phyloP scores from a whole-genome alignment of 1,139 yeast genomes.

The Diutina pseudorugosa region DNA sequence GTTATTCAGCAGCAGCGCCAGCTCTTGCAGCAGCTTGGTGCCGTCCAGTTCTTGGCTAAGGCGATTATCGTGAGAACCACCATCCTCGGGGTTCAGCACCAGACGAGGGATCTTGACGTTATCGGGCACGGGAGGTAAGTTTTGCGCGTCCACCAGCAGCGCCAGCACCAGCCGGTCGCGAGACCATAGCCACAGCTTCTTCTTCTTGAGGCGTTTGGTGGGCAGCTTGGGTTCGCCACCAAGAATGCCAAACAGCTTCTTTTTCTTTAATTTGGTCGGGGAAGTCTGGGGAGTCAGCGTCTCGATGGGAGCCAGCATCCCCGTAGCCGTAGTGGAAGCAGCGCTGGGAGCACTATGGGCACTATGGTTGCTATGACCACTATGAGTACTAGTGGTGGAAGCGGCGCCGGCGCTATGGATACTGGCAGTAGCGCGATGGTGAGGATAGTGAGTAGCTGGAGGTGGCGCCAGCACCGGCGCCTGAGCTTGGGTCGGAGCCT shows the following conservation, averaged over 20 bases:
- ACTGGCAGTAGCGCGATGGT: not conserved
- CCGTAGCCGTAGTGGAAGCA: too few species aligned
- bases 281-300: not conserved
- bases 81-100: constrained; percentile 3
- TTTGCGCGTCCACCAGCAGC: not conserved
- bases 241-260: constrained; percentile 16
- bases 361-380: not conserved
- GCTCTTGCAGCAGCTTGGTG: constrained; percentile 7
- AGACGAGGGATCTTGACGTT: constrained; percentile 2
- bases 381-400: not conserved
- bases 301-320: not conserved
- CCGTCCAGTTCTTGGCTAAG: constrained; percentile 15
- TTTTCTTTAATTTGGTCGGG: constrained; percentile 11
- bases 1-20: not conserved
- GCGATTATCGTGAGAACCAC: not conserved
- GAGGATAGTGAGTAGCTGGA: too few species aligned
- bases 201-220: constrained; percentile 18
- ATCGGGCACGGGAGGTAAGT: constrained; percentile 1
- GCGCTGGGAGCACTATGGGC: not conserved
- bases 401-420: not conserved
- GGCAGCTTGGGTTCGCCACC: not conserved
- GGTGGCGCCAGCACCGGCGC: too few species aligned
- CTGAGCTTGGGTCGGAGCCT: too few species aligned
- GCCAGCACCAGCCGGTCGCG: not conserved
- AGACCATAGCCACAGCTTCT: constrained; percentile 29